Percentiles rank a stretch among this genome's conserved stretches.
phyloP scores from a whole-genome alignment of 352 stramenopile species.

The Nothophytophthora sp. region DNA sequence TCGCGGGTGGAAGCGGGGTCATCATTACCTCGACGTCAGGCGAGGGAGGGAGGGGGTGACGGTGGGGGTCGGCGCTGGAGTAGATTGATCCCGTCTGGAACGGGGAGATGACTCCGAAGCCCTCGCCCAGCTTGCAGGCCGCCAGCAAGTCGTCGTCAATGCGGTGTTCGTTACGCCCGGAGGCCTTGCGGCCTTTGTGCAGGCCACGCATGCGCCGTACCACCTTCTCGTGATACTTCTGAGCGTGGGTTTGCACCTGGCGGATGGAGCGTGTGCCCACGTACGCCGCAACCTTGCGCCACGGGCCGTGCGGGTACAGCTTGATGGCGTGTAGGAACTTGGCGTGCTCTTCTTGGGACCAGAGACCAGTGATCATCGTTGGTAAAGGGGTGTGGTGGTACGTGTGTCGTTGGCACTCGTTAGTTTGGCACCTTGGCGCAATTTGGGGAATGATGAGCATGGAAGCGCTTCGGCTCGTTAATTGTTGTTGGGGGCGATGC shows the following conservation, averaged over 20 bases:
- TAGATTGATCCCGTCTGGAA: constrained; percentile 7
- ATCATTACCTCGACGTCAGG: constrained; percentile 7
- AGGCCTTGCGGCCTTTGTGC: constrained; percentile 42
- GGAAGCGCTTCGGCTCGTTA: constrained; percentile 3
- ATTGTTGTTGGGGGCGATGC: no score
- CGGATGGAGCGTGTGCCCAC: constrained; percentile 58
- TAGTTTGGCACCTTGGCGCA: not conserved
- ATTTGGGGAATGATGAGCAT: constrained; percentile 21
- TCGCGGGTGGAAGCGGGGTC: constrained; percentile 16
- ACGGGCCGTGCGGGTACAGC: constrained; percentile 52
- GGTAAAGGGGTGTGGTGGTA: constrained; percentile 17
- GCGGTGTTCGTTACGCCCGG: constrained; percentile 36
- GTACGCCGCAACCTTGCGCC: constrained; percentile 44
- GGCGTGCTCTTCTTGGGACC: constrained; percentile 61
- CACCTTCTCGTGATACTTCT: constrained; percentile 69
- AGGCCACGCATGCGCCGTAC: constrained; percentile 42
- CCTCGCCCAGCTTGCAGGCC: constrained; percentile 34
- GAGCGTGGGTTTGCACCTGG: constrained; percentile 63
- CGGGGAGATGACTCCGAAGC: constrained; percentile 23
- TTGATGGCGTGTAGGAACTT: constrained; percentile 60
- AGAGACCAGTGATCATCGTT: constrained; percentile 35
- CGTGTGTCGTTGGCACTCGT: constrained; percentile 9
- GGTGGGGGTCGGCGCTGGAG: constrained; percentile 1
- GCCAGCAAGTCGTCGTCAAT: constrained; percentile 39
- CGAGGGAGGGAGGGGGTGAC: not conserved